These are phyloP conservation scores for Botrytis tulipae DNA, from an alignment of 2,329 filamentous ascomycete species.

Conservation along the genomic window DNA sequence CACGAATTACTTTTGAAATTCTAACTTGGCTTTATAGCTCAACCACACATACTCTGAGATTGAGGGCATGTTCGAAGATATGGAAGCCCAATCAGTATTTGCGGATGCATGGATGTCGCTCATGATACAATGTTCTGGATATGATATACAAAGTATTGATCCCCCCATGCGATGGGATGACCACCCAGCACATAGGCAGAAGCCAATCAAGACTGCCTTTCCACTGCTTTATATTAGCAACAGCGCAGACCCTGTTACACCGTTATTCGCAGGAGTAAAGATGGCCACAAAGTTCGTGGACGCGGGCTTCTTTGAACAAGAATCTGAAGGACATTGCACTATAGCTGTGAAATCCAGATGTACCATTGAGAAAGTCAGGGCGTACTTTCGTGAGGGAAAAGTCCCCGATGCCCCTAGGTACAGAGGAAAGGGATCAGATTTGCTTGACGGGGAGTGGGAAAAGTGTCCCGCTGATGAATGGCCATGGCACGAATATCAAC, in stretches of 20 bases:
- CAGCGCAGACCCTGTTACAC: constrained; percentile 43
- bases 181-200: constrained; percentile 30
- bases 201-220: constrained; percentile 40
- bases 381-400: constrained; percentile 33
- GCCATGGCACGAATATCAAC: constrained; percentile 24
- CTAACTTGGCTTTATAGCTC: constrained; percentile 26
- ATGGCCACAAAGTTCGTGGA: constrained; percentile 35
- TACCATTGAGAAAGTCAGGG: constrained; percentile 31
- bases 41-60: constrained; percentile 34
- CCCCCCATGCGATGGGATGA: constrained; percentile 37
- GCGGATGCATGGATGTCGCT: constrained; percentile 32
- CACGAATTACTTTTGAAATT: not conserved
- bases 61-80: constrained; percentile 28
- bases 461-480: constrained; percentile 34
- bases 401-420: constrained; percentile 29
- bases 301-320: constrained; percentile 35
- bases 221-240: constrained; percentile 44
- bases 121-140: constrained; percentile 33
- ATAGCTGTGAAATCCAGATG: constrained; percentile 31
- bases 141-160: constrained; percentile 29
- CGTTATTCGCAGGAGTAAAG: constrained; percentile 36
- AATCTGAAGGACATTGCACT: constrained; percentile 34
- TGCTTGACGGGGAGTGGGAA: constrained; percentile 32
- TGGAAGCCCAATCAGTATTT: constrained; percentile 29
- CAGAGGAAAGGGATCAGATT: constrained; percentile 21